Evolutionary conservation across 495 filamentous ascomycete genomes (phyloP), one percentile per base, ranked within the genome.

Genomic region (Hypoxylon fragiforme): DNA sequence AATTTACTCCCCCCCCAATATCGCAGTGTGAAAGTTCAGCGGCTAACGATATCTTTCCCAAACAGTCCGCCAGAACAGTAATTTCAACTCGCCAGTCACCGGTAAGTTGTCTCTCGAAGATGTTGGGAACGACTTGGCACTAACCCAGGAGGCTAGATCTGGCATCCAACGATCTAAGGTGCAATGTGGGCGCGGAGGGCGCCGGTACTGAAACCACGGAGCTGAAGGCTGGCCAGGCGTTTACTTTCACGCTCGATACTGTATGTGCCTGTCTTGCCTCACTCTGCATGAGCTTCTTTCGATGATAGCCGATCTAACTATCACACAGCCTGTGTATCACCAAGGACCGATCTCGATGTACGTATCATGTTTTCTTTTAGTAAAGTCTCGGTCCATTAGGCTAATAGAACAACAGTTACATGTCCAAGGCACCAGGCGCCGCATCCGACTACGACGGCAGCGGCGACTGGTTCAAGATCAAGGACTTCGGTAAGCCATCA

Each of bases 71-170:
- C 68, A 69, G 56, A 76, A 76, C 64, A 72, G 62, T 59, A 78
- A 77, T 70, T 70, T 71, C 68, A 80, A 80, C 63, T 78, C 74
- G 15, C 77, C 77, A 7, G 77, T 79, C 22, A 77, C 73, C n/a
- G 68, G 69, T 59, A 48, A 50, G 43, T 52, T 15, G 28, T 11
- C 8, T 7, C 12, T 14, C n/a, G n/a, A n/a, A n/a, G n/a, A n/a
- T n/a, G n/a, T n/a, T n/a, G n/a, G n/a, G n/a, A n/a, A n/a, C n/a
- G 7, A 3, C 20, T 7, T 16, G 31, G 18, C 19, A 19, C 40
- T 60, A 21, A 53, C 8, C 4, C 24, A 4, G 24, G 4, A 28
- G 7, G 21, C n/a, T 24, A 64, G 69, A 75, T 42, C 64, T 79
- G n/a, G 31, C 68, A 1, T 73, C 71, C 4, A 62, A 56, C 24